Evolutionary conservation across 352 stramenopile species (phyloP), one percentile per base, ranked within the genome.

Genomic region (Phytopythium aichiense): DNA sequence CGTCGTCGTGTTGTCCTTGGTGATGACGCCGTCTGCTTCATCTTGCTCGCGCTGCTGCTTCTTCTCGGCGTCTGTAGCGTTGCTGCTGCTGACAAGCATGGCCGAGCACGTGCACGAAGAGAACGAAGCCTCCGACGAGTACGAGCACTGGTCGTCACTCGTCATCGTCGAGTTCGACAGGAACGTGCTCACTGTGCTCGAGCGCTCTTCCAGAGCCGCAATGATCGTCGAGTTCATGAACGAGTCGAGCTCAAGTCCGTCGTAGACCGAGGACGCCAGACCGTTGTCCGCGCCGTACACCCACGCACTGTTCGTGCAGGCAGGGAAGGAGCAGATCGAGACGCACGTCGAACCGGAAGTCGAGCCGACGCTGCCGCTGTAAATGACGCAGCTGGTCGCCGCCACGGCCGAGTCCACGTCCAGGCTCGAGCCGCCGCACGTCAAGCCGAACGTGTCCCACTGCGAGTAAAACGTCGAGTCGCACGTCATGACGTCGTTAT

Each of bases 401-500:
- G 70, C 67, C 11, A 88, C 77, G 4, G 82, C 86, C 23, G 68
- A 69, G 15, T 68, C 64, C 11, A 91, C 77, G 48, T 92, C 66
- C 48, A 94, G 64, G 22, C 66, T 66, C 0, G 60, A 48, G 11
- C 70, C 68, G 23, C 72, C 75, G 58, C 86, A 94, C 30, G 63
- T 91, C 54, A 94, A 69, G 2, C 81, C 79, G 18, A 88, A 67
- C 20, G 70, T 87, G 57, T 85, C 59, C 86, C 86, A 94, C 64
- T 81, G 61, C 42, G 71, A 83, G 77, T 94, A 94, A 60, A 94
- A 94, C 2, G 72, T 81, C 56, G 76, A 84, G 64, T 94, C 86
- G 40, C 86, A 94, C 15, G 66, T 75, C 51, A 94, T 73, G 12
- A 67, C 8, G 25, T 51, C n/a, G 7, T 16, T 72, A 57, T 84